Conservation (phyloP, 768 basidiomycete genomes). For the Astraeus odoratus region DNA sequence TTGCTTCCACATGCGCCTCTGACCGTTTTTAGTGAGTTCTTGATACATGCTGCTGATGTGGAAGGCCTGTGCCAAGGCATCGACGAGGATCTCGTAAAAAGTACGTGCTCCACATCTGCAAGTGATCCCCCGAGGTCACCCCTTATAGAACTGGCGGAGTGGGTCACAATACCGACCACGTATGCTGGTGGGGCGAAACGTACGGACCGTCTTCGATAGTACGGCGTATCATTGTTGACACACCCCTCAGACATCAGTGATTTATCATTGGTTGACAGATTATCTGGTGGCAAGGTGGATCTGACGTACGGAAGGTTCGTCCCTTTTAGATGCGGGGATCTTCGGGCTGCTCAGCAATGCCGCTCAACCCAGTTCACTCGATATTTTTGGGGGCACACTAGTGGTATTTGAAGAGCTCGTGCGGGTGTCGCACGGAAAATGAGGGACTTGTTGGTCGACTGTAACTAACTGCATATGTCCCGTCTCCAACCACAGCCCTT, state of each 20-base stretch:
- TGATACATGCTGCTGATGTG: conserved; percentile 98
- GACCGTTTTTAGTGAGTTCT: conserved; percentile 63
- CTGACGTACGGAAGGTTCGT: conserved; percentile 33
- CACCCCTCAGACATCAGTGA: conserved; percentile 61
- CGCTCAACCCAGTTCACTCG: conserved; percentile 41
- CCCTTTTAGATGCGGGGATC: not conserved
- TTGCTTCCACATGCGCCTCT: conserved; percentile 6
- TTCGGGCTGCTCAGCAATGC: not conserved
- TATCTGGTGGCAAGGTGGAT: conserved; percentile 73
- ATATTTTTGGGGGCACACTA: conserved; percentile 63
- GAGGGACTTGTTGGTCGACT: not conserved
- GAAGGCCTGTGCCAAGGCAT: conserved; percentile 97
- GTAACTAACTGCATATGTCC: too few relatives aligned
- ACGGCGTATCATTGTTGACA: conserved; percentile 4
- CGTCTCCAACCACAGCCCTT: too few relatives aligned
- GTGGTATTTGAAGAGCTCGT: conserved; percentile 56
- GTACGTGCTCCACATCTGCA: conserved; percentile 36
- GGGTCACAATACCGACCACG: conserved; percentile 87
- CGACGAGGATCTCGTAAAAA: conserved; percentile 78
- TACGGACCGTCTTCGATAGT: conserved; percentile 24
- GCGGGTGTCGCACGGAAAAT: not conserved
- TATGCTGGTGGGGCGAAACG: conserved; percentile 97
- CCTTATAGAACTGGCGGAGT: conserved; percentile 73
- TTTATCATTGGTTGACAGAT: conserved; percentile 67
- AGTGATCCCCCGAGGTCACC: conserved; percentile 5